Conservation (phyloP, 805 yeast genomes). For the Candida patagonica region DNA sequence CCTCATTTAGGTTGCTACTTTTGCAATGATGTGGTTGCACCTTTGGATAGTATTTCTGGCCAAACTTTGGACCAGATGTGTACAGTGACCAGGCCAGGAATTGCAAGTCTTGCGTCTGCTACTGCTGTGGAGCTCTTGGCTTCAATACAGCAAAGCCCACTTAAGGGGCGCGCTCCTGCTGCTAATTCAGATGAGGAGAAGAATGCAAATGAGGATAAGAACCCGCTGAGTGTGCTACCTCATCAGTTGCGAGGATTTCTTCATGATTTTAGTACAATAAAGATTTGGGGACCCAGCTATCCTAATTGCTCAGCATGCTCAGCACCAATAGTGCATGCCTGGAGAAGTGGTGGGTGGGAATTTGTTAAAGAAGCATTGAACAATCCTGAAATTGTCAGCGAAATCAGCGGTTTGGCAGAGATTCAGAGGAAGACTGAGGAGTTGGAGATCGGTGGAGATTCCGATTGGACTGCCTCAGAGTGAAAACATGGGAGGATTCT, state of each 20-base stretch:
- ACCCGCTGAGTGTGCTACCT: constrained; percentile 56
- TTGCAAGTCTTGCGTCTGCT: constrained; percentile 72
- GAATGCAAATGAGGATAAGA: constrained; percentile 18
- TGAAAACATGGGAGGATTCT: no score
- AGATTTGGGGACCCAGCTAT: constrained; percentile 64
- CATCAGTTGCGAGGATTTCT: constrained; percentile 91
- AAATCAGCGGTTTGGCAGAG: constrained; percentile 65
- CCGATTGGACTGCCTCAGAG: constrained; percentile 8
- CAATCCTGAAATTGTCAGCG: constrained; percentile 59
- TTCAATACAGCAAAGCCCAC: constrained; percentile 60
- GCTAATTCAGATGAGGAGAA: constrained; percentile 12
- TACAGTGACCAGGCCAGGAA: constrained; percentile 96
- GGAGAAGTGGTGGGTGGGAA: constrained; percentile 57
- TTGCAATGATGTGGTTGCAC: constrained; percentile 94
- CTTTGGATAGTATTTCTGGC: constrained; percentile 60
- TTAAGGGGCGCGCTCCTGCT: constrained; percentile 37
- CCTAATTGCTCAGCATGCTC: constrained; percentile 85
- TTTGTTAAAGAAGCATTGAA: constrained; percentile 66
- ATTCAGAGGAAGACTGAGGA: constrained; percentile 65
- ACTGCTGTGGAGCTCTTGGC: constrained; percentile 77
- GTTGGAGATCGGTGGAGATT: constrained; percentile 30
- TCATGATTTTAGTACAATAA: constrained; percentile 51
- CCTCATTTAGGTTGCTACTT: constrained; percentile 79
- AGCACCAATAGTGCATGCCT: constrained; percentile 42
- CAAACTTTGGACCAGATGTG: constrained; percentile 96